Conservation (phyloP, 768 basidiomycete genomes). For the Rhodotorula babjevae region DNA sequence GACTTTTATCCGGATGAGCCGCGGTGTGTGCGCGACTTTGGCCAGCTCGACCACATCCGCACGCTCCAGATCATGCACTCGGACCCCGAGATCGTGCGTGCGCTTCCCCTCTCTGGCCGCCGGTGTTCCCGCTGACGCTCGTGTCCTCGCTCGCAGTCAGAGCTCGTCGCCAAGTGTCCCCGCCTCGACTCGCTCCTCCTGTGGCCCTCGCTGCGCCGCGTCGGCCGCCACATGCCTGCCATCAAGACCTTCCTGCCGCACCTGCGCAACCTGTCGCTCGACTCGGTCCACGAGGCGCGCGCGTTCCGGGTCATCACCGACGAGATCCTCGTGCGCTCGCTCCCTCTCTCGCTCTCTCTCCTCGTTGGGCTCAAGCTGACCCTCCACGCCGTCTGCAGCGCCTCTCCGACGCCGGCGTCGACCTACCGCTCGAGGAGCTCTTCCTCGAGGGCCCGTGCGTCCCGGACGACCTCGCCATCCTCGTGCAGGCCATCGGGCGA, state of each 20-base stretch:
- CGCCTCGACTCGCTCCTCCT: slow-evolving; percentile 34
- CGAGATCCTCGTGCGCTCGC: slow-evolving; percentile 19
- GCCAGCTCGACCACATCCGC: background rate
- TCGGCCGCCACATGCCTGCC: background rate
- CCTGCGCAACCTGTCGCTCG: slow-evolving; percentile 29
- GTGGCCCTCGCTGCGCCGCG: slow-evolving; percentile 26
- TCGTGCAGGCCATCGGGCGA: slow-evolving; percentile 10
- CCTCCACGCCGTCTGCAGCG: background rate
- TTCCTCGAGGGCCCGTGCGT: slow-evolving; percentile 32
- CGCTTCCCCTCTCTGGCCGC: background rate
- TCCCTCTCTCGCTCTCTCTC: no score
- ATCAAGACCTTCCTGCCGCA: slow-evolving; percentile 16
- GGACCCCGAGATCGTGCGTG: slow-evolving; percentile 6
- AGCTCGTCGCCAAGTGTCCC: slow-evolving; percentile 4
- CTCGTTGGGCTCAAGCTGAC: no score
- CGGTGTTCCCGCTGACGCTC: background rate
- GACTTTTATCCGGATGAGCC: background rate
- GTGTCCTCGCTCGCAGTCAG: background rate
- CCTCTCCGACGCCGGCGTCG: background rate
- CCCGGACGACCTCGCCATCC: background rate
- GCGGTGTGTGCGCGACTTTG: background rate
- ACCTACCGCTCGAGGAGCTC: slow-evolving; percentile 31
- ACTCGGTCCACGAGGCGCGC: slow-evolving; percentile 20
- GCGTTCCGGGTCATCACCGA: slow-evolving; percentile 11
- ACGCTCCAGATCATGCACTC: slow-evolving; percentile 37